Base-by-base conservation (phyloP, 257 asterid species). In the Cruciata laevipes region DNA sequence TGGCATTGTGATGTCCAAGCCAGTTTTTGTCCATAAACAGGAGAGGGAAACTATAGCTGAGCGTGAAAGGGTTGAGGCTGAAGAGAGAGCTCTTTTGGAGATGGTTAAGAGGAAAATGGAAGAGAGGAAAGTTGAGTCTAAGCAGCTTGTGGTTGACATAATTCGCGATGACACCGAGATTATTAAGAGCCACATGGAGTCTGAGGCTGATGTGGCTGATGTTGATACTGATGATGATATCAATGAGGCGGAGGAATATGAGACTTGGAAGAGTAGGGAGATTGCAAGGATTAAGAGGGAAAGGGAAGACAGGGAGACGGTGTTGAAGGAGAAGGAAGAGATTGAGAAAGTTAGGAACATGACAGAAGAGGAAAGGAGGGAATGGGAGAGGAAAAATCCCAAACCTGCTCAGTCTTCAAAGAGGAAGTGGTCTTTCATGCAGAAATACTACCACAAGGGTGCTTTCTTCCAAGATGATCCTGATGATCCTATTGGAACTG, bases 351-450 rank as follows among this genome's bases (percentile, higher is more conserved):
- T 94, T 51, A 81, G 99, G 73, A 93, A 87, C 80, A 93, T 93
- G 99, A 88, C 96, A 0, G 97, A 90, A 77, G 97, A 94, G 75
- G 95, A 94, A 86, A 79, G 96, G 80, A 83, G 91, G 70, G 96
- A 94, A 79, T 94, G 95, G 95, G 99, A 94, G 77, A 90, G 97
- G 85, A 94, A 82, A 86, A 94, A 94, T 76, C 96, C 93, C 0
- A 94, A 81, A 69, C 79, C 88, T 67, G 68, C 78, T 57, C 40
- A 77, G 2, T 67, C 75, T 59, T 3, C 77, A 53, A 90, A 94
- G 77, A 80, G 76, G 60, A 94, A 88, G 61, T 88, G 95, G 96
- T 82, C 82, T 64, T 94, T 90, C 75, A 94, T 94, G 99, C 97
- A 90, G 89, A 94, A 90, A 73, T 94, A 94, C 83, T 94, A 72